phyloP scores from a whole-genome alignment of 352 stramenopile species.

The Lagenidium sp. region DNA sequence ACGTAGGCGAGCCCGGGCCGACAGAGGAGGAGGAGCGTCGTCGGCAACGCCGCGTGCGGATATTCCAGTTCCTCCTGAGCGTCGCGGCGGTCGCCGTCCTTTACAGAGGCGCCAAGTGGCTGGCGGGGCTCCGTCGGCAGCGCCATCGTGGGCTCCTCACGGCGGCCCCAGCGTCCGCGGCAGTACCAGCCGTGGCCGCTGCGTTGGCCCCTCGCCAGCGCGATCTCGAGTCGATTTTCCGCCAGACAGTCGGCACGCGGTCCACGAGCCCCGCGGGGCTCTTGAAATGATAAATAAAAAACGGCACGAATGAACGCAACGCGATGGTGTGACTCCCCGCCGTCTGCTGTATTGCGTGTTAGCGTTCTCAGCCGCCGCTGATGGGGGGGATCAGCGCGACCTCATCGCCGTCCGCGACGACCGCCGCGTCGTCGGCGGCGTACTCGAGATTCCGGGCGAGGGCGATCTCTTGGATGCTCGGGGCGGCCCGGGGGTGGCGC shows the following conservation, averaged over 20 bases:
- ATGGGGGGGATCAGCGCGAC: constrained; percentile 81
- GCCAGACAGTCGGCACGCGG: constrained; percentile 33
- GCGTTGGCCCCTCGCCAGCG: constrained; percentile 12
- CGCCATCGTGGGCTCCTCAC: constrained; percentile 18
- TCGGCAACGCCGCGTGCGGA: constrained; percentile 54
- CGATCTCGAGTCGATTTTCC: constrained; percentile 64
- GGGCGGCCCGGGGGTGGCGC: constrained; percentile 36
- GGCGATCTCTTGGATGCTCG: constrained; percentile 44
- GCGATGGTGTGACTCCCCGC: no score
- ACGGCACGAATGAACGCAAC: no score
- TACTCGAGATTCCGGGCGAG: constrained; percentile 75
- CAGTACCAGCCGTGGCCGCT: background rate
- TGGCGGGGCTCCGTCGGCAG: constrained; percentile 31
- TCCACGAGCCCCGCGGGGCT: no score
- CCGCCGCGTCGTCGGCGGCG: constrained; percentile 23
- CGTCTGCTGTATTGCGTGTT: background rate
- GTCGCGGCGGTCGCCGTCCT: constrained; percentile 36
- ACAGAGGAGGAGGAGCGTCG: constrained; percentile 71
- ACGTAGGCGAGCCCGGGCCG: constrained; percentile 30
- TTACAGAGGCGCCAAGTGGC: constrained; percentile 54
- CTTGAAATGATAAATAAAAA: no score
- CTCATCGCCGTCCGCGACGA: constrained; percentile 60
- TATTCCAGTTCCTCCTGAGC: constrained; percentile 74
- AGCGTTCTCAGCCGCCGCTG: constrained; percentile 31
- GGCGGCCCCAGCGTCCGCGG: constrained; percentile 6